Evolutionary conservation across 768 basidiomycete genomes (phyloP).

Genomic region (Termitomyces sp.): DNA sequence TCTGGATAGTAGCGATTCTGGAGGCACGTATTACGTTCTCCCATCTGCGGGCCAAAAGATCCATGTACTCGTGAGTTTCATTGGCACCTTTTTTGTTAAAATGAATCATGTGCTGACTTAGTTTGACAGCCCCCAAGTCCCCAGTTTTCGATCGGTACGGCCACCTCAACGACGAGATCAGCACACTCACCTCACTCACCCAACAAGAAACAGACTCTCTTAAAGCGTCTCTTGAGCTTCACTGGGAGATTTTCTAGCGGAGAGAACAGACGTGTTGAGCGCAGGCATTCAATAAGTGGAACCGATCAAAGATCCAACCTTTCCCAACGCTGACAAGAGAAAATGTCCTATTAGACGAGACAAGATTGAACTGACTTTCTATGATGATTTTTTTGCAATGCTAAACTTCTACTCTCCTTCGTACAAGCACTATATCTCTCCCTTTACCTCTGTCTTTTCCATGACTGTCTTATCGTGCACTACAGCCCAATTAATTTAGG

Average conservation of each 20-base stretch:
- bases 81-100: not conserved
- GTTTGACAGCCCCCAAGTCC: slow-evolving; percentile 31
- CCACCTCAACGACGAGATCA: slow-evolving; percentile 54
- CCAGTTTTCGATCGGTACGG: slow-evolving; percentile 49
- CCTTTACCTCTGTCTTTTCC: not conserved
- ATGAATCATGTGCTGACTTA: not conserved
- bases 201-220: slow-evolving; percentile 52
- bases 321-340: slow-evolving; percentile 1
- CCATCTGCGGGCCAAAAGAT: slow-evolving; percentile 70
- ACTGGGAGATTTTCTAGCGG: slow-evolving; percentile 39
- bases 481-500: not conserved
- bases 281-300: slow-evolving; percentile 47
- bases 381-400: not conserved
- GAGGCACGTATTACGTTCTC: slow-evolving; percentile 71
- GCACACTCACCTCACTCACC: slow-evolving; percentile 40
- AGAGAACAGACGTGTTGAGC: slow-evolving; percentile 31
- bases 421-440: not conserved
- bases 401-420: not conserved
- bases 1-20: slow-evolving; percentile 48
- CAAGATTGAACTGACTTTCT: not conserved
- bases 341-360: no score
- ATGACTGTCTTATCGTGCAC: not conserved
- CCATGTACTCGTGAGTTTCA: slow-evolving; percentile 62
- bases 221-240: slow-evolving; percentile 54
- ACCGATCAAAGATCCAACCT: slow-evolving; percentile 16